Evolutionary conservation across 495 filamentous ascomycete genomes (phyloP), one percentile per base, ranked within the genome.

Genomic region (Neurospora sp.): DNA sequence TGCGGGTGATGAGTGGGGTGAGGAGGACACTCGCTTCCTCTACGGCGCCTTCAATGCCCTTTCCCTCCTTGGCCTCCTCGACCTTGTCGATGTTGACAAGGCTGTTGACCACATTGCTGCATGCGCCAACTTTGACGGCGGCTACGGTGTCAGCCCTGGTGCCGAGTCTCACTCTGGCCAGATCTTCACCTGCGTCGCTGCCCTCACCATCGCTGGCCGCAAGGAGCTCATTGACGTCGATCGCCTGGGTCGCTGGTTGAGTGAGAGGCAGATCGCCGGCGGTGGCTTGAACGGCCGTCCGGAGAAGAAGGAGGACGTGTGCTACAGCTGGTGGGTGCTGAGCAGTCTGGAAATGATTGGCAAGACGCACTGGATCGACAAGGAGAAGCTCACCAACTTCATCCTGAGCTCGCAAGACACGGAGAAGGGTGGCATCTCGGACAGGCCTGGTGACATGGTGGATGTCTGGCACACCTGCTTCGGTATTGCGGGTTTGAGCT

Each of bases 311-410:
- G 94, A 95, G 80, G 96, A 99, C 83, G 94, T 97, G 8, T 99
- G 96, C 82, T 99, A 99, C 81, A 96, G 92, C 79, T 99, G 96
- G 96, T 99, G 96, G 96, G 96, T 98, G 35, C 81, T 92, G 72
- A 92, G 91, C 77, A 97, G 94, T 79, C 80, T 99, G 73, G 91
- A 90, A 35, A 97, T 98, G 89, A 92, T 98, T 74, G 92, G 88
- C 70, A 89, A 91, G 73, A 85, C 94, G 46, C 90, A 97, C 81
- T 99, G 96, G 96, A 94, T 99, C 77, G 92, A 98, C 83, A 85
- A 87, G 39, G 84, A 90, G 72, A 92, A 91, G 78, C 88, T 99
- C 76, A 84, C 89, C 70, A 78, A 81, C 40, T 99, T 95, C 82
- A 97, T 98, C 69, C 82, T 99, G 72, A 85, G 84, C 71, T 98